phyloP scores from a whole-genome alignment of 2,329 filamentous ascomycete species.

The Paraphaeosphaeria minitans region DNA sequence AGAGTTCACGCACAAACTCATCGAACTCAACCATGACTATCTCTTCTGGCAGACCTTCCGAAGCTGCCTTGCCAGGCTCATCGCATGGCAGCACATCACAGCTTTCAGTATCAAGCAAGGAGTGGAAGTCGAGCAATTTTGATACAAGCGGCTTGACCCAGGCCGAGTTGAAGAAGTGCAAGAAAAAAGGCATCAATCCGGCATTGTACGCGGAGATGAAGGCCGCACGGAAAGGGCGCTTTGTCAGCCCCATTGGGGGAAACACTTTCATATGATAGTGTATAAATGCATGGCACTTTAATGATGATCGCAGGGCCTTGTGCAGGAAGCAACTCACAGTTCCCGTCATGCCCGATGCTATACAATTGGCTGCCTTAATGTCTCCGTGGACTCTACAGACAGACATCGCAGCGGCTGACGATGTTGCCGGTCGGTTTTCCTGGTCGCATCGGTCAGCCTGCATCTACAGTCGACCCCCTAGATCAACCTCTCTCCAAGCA shows the following conservation, averaged over 20 bases:
- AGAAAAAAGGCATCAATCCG: slow-evolving; percentile 56
- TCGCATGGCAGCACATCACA: slow-evolving; percentile 11
- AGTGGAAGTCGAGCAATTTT: slow-evolving; percentile 49
- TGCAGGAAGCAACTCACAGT: background rate
- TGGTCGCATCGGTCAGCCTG: slow-evolving; percentile 9
- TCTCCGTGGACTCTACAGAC: background rate
- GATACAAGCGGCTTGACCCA: slow-evolving; percentile 47
- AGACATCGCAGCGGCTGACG: background rate
- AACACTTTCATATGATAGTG: slow-evolving; percentile 38
- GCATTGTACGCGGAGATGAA: slow-evolving; percentile 55
- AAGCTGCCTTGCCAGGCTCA: slow-evolving; percentile 14
- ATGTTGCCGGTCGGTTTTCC: background rate
- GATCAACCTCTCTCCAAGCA: background rate
- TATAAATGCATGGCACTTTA: slow-evolving; percentile 7
- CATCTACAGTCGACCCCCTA: slow-evolving; percentile 1
- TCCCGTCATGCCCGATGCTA: background rate
- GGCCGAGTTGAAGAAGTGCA: slow-evolving; percentile 51
- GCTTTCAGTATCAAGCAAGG: slow-evolving; percentile 31
- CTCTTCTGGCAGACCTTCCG: slow-evolving; percentile 28
- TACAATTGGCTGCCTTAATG: slow-evolving; percentile 2
- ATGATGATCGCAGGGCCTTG: background rate
- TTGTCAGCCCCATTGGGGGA: slow-evolving; percentile 42
- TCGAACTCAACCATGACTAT: slow-evolving; percentile 27
- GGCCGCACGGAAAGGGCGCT: slow-evolving; percentile 48
- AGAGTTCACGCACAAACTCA: slow-evolving; percentile 37